Evolutionary conservation across 768 basidiomycete genomes (phyloP), one percentile per base, ranked within the genome.

Genomic region (Lactarius akahatsu): DNA sequence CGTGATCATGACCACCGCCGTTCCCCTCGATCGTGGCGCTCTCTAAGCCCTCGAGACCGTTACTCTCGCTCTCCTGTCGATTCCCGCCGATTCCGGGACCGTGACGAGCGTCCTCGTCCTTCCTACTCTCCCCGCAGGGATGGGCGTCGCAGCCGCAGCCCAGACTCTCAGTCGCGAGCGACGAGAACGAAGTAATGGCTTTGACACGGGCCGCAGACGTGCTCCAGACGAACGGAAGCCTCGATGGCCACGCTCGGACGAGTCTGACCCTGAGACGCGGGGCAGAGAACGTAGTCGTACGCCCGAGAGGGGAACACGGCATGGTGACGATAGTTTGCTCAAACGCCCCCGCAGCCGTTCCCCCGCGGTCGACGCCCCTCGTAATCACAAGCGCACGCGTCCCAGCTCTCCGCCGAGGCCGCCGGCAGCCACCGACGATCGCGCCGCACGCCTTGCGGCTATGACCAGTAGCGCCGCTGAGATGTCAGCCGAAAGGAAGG

Each of bases 381-480:
- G 59, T 16, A 73, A 77, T 26, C 67, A 73, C 47, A 90, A 88
- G 70, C 86, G 85, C 40, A 72, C 80, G 23, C 85, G 86, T 61
- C 77, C 77, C 50, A 82, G 80, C 50, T 79, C 79, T 32, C 79
- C 69, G 8, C 65, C 74, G 58, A 74, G 71, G 34, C 71, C 72
- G 30, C 57, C 65, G 62, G 73, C 69, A 55, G 61, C 23, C 71
- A 74, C 77, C 9, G 80, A 82, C 1, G 89, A 88, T 34, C 89
- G 95, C 40, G 87, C 88, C 3, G 90, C 91, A 32, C 88, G 92
- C n/a, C 80, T 98, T 34, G 96, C 93, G 0, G 90, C 94, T 5
- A 98, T 98, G 96, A 78, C 88, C 28, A 77, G 82, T 2, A 85
- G 89, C 65, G 96, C 96, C 1, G 75, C 80, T n/a, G 75, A 76